A percentile compares a stretch with the other conserved stretches of the same genome.
phyloP scores from a whole-genome alignment of 2,329 filamentous ascomycete species.

The Penicillium verrucosum region DNA sequence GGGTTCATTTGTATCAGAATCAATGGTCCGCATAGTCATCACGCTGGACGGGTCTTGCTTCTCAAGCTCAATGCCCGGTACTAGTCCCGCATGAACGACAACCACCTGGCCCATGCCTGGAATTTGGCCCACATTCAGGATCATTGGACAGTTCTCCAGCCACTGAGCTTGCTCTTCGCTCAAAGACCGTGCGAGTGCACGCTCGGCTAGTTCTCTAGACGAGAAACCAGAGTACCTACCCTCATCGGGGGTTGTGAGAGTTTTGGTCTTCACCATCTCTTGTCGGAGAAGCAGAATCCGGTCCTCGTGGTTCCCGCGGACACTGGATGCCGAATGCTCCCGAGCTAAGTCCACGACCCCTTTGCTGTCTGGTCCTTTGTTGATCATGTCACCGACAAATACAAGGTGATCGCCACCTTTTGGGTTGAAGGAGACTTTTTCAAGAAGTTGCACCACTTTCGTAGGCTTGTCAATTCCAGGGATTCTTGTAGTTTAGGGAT shows the following conservation, averaged over 20 bases:
- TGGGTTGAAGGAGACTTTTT: constrained; percentile 61
- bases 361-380: constrained; percentile 79
- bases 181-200: constrained; percentile 56
- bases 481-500: neutral
- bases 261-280: constrained; percentile 36
- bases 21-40: constrained; percentile 88
- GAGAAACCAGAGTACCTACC: constrained; percentile 31
- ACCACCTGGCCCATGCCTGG: constrained; percentile 61
- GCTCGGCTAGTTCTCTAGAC: constrained; percentile 37
- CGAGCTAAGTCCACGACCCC: constrained; percentile 76
- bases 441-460: constrained; percentile 57
- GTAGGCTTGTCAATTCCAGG: neutral
- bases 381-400: constrained; percentile 73
- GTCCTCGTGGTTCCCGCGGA: constrained; percentile 93
- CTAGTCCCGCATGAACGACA: constrained; percentile 81
- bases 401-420: constrained; percentile 67
- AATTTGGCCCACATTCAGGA: constrained; percentile 67
- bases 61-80: constrained; percentile 68
- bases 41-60: constrained; percentile 73
- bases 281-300: constrained; percentile 67
- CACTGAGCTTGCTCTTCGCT: constrained; percentile 62
- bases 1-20: constrained; percentile 60
- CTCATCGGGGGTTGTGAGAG: constrained; percentile 14
- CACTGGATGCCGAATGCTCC: constrained; percentile 69
- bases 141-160: constrained; percentile 71